Evolutionary conservation across 108 stramenopile species (phyloP).

Genomic region (Skeletonema marinoi): DNA sequence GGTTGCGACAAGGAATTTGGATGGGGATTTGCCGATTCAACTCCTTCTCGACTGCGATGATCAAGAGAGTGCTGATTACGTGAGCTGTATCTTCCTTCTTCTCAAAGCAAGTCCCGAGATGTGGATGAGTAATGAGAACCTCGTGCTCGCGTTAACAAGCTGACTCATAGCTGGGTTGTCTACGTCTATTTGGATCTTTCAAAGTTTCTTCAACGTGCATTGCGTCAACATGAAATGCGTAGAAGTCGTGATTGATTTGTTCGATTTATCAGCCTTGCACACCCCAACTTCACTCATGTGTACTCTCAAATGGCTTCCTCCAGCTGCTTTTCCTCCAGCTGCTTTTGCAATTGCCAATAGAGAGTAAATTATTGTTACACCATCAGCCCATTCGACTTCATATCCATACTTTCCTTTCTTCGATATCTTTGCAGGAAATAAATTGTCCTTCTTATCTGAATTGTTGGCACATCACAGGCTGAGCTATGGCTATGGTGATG

Average conservation of each 20-base stretch:
- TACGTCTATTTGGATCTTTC: too few species aligned
- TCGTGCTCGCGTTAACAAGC: too few species aligned
- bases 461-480: slow-evolving; percentile 6
- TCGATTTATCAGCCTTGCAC: not conserved
- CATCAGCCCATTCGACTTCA: slow-evolving; percentile 83
- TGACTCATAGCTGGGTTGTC: too few species aligned
- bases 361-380: slow-evolving; percentile 82
- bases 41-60: too few species aligned
- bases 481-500: slow-evolving; percentile 37
- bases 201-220: too few species aligned
- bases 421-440: slow-evolving; percentile 62
- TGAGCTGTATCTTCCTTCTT: too few species aligned
- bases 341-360: slow-evolving; percentile 68
- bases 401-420: slow-evolving; percentile 86
- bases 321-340: too few species aligned
- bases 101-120: too few species aligned
- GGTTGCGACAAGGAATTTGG: too few species aligned
- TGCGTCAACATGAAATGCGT: not conserved
- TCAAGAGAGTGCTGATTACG: too few species aligned
- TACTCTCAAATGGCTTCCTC: slow-evolving; percentile 37
- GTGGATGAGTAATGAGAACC: too few species aligned
- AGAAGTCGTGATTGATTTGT: not conserved
- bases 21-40: too few species aligned
- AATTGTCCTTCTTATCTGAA: slow-evolving; percentile 12
- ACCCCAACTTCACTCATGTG: not conserved